Evolutionary conservation across 805 yeast genomes (phyloP), one percentile per base, ranked within the genome.

Genomic region (Lipomyces chichibuensis): DNA sequence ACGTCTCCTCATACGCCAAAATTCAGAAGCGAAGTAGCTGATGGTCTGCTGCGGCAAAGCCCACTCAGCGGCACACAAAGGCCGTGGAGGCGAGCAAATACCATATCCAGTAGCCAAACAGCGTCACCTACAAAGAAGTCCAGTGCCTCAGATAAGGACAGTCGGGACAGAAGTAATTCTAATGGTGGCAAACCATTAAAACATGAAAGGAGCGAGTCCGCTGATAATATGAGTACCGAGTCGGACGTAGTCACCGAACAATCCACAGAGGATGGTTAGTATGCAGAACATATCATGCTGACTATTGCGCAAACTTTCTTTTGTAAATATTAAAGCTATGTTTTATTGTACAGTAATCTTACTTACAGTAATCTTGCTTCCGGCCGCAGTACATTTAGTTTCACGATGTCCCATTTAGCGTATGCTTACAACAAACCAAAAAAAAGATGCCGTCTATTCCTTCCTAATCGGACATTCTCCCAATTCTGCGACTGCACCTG

Each of bases 1-100:
- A 43, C 43, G 54, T 49, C 59, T 27, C 13, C 57, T 25, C 49
- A 13, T 13, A 33, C 64, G 5, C 64, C 59, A 32, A 55, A 14
- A 13, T 27, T n/a, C 32, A 37, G 37, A 29, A 61, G 64, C 46
- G 39, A 27, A 29, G 35, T 55, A 3, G 49, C 49, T 17, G 49
- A 43, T n/a, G 20, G 49, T 43, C 49, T 43, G 5, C 14, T 43
- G 14, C 49, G 49, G 23, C 49, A 43, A 43, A 43, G 14, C 20
- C n/a, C 49, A 17, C n/a, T 43, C 20, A 17, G 8, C 23, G 23
- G 49, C 3, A n/a, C 23, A 17, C 49, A 43, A n/a, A 43, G 20
- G 49, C 49, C 20, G 14, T 43, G 49, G 49, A 43, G 9, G 23
- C 23, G 49, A 43, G 49, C 49, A 17, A n/a, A 43, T 43, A 43